These are phyloP conservation scores for Cichorium intybus DNA, from an alignment of 140 eudicot species.

Conservation along the genomic window DNA sequence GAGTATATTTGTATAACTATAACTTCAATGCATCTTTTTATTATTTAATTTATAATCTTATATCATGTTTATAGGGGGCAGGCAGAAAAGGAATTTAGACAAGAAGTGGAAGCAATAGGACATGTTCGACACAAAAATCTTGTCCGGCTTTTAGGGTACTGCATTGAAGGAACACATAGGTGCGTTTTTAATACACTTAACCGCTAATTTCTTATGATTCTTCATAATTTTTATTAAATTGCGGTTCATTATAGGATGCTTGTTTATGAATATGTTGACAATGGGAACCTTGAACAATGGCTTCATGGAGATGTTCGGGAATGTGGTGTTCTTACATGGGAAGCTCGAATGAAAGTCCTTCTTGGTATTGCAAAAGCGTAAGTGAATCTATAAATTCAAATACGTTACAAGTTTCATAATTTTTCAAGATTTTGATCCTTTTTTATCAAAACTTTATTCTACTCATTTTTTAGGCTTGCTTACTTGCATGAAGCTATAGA, in stretches of 20 bases:
- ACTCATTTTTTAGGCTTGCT: conserved; percentile 78
- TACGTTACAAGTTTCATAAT: background rate
- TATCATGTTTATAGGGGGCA: conserved; percentile 63
- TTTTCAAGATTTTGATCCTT: background rate
- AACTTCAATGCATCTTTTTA: too few species aligned
- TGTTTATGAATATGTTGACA: conserved; percentile 89
- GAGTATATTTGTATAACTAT: conserved; percentile 26
- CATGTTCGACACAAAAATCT: conserved; percentile 95
- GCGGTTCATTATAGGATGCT: conserved; percentile 59
- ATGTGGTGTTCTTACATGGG: conserved; percentile 82
- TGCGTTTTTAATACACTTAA: conserved; percentile 13
- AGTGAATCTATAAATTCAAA: conserved; percentile 29
- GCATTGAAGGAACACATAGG: conserved; percentile 98
- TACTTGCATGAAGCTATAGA: conserved; percentile 94
- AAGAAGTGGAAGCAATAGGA: conserved; percentile 95
- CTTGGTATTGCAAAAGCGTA: conserved; percentile 94
- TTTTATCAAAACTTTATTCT: background rate
- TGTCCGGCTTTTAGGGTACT: conserved; percentile 91
- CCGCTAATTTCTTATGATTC: background rate
- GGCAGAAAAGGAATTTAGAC: conserved; percentile 92
- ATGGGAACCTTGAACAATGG: conserved; percentile 94
- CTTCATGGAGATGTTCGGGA: conserved; percentile 86
- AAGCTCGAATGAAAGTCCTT: conserved; percentile 91
- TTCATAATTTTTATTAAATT: background rate
- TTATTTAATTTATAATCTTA: background rate